Percentiles rank a stretch among this genome's conserved stretches.
phyloP scores from a whole-genome alignment of 192 early-diverging fungal genomes.

The Pecoramyces ruminantium region DNA sequence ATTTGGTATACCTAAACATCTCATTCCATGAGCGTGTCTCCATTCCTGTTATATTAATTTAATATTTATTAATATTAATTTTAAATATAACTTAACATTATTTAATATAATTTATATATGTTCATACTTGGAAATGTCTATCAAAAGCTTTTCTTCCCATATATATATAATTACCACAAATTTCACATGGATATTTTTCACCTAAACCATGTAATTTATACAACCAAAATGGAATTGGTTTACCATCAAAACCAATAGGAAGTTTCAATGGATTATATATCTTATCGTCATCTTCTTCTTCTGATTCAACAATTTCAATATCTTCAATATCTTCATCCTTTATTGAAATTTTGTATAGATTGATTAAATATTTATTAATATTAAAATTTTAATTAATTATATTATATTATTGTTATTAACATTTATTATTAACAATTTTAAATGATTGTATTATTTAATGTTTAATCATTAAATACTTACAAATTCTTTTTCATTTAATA shows the following conservation, averaged over 20 bases:
- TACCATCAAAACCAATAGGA: constrained; percentile 93
- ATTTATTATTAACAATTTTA: no score
- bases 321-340: constrained; percentile 10
- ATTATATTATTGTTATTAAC: no score
- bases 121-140: constrained; percentile 61
- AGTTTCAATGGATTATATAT: constrained; percentile 94
- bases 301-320: constrained; percentile 30
- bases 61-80: no score
- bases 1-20: constrained; percentile 79
- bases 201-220: constrained; percentile 94
- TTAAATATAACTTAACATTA: no score
- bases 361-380: no score
- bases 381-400: no score
- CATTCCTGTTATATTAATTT: no score
- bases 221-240: constrained; percentile 90
- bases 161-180: constrained; percentile 87
- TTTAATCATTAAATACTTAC: neutral
- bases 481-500: constrained; percentile 73
- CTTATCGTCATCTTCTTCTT: constrained; percentile 60
- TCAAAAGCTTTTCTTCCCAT: constrained; percentile 95
- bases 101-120: no score
- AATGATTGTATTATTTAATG: no score
- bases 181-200: constrained; percentile 87
- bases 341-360: no score
- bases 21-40: constrained; percentile 88